phyloP scores from a whole-genome alignment of 192 early-diverging fungal genomes.

The Jimgerdemannia lactiflua region DNA sequence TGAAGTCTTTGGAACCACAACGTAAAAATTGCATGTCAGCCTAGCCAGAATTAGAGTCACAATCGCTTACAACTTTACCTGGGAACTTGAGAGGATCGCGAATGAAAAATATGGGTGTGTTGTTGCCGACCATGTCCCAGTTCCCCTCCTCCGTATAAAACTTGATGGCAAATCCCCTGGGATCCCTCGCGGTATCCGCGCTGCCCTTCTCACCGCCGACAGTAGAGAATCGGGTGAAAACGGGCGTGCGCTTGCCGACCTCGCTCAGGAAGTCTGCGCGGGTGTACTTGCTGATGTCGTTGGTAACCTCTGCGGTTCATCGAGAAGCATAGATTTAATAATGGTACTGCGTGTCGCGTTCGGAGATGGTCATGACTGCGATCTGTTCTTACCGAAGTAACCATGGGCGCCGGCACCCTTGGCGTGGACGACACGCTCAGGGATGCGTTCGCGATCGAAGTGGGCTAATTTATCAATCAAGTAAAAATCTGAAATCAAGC shows the following conservation, averaged over 20 bases:
- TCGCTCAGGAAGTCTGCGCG: constrained; percentile 59
- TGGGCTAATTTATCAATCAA: constrained; percentile 73
- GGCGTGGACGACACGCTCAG: constrained; percentile 87
- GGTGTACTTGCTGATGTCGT: constrained; percentile 49
- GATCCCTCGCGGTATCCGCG: constrained; percentile 65
- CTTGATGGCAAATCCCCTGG: constrained; percentile 71
- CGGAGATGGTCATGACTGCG: no score
- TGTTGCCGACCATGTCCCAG: constrained; percentile 64
- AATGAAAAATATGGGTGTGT: constrained; percentile 65
- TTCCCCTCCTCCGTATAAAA: constrained; percentile 78
- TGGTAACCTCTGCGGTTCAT: constrained; percentile 27
- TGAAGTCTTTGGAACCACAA: constrained; percentile 44
- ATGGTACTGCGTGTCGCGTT: no score
- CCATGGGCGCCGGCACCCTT: constrained; percentile 84
- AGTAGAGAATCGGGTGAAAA: constrained; percentile 66
- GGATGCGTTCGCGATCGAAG: constrained; percentile 85
- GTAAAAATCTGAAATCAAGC: constrained; percentile 63
- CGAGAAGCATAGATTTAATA: neutral
- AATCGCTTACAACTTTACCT: neutral
- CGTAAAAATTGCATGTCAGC: no score
- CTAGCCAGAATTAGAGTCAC: no score
- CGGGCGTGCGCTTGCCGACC: constrained; percentile 63
- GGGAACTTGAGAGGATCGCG: constrained; percentile 50
- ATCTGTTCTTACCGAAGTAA: constrained; percentile 54
- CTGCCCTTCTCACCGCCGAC: constrained; percentile 60